Conservation (phyloP, 1,284 basidiomycete genomes). For the Schizophyllum commune region DNA sequence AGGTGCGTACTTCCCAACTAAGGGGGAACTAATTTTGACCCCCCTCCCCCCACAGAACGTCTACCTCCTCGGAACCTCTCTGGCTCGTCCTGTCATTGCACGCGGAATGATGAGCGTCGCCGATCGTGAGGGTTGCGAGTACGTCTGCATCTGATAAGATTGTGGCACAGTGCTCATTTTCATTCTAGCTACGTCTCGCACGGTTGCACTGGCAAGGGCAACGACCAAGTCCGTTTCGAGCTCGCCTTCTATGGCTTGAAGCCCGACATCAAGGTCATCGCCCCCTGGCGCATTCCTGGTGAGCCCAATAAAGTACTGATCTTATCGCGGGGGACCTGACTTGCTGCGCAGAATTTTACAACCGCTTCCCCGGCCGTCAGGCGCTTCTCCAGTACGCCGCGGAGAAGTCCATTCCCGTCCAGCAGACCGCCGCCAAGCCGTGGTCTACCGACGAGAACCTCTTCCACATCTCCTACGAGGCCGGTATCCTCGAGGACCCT, state of each 20-base stretch:
- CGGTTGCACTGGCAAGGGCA: slow-evolving; percentile 99
- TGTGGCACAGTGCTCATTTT: too few species aligned
- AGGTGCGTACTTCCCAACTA: slow-evolving; percentile 40
- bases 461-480: slow-evolving; percentile 99
- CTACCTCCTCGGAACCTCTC: slow-evolving; percentile 96
- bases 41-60: slow-evolving; percentile 56
- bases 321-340: background rate
- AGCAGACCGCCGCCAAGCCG: slow-evolving; percentile 94
- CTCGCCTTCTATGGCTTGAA: slow-evolving; percentile 98
- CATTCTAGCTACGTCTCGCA: slow-evolving; percentile 82
- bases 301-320: slow-evolving; percentile 12
- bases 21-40: background rate
- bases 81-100: slow-evolving; percentile 97
- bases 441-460: slow-evolving; percentile 99
- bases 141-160: slow-evolving; percentile 22
- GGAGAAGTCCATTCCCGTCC: slow-evolving; percentile 86
- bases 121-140: slow-evolving; percentile 90
- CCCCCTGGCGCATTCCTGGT: slow-evolving; percentile 96
- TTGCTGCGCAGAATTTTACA: slow-evolving; percentile 79
- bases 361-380: slow-evolving; percentile 93
- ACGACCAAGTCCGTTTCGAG: slow-evolving; percentile 99
- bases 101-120: slow-evolving; percentile 98
- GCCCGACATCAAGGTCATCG: slow-evolving; percentile 98
- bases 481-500: slow-evolving; percentile 97
- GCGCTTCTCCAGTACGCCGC: slow-evolving; percentile 90